Evolutionary conservation across 2,329 filamentous ascomycete species (phyloP).

Genomic region (Penicillium sp.): DNA sequence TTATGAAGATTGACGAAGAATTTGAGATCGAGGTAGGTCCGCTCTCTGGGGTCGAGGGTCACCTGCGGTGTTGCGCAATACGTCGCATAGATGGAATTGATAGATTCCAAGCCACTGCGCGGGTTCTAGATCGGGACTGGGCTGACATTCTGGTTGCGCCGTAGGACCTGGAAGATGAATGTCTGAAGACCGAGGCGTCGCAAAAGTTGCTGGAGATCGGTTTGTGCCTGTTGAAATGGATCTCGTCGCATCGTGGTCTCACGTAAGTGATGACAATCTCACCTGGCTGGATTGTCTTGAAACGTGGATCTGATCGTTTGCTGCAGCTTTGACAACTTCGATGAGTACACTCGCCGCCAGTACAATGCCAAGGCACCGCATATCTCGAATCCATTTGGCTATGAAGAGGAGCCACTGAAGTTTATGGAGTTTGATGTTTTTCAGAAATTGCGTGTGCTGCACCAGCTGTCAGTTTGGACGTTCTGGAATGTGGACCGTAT

Average conservation of each 20-base stretch:
- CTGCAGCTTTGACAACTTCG: constrained; percentile 72
- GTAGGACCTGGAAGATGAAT: constrained; percentile 84
- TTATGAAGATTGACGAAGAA: constrained; percentile 81
- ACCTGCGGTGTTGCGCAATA: constrained; percentile 10
- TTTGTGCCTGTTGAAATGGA: constrained; percentile 79
- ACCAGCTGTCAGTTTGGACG: constrained; percentile 84
- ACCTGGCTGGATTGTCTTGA: neutral
- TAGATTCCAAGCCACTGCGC: neutral
- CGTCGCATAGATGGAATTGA: constrained; percentile 7
- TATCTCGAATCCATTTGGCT: constrained; percentile 75
- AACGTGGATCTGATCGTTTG: constrained; percentile 5
- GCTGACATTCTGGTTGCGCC: constrained; percentile 6
- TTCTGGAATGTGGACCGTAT: constrained; percentile 83
- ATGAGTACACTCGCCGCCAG: constrained; percentile 87
- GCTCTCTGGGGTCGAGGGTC: neutral
- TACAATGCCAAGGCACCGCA: constrained; percentile 72
- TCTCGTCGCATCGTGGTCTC: constrained; percentile 87
- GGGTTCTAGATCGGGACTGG: neutral
- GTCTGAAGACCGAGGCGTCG: constrained; percentile 68
- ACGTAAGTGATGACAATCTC: constrained; percentile 57
- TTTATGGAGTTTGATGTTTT: constrained; percentile 80
- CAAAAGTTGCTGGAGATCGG: constrained; percentile 73
- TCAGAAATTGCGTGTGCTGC: constrained; percentile 70
- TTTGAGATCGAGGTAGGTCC: constrained; percentile 77
- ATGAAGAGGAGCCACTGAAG: constrained; percentile 62